phyloP scores from a whole-genome alignment of 441 rosid species.

The Erodium texanum region DNA sequence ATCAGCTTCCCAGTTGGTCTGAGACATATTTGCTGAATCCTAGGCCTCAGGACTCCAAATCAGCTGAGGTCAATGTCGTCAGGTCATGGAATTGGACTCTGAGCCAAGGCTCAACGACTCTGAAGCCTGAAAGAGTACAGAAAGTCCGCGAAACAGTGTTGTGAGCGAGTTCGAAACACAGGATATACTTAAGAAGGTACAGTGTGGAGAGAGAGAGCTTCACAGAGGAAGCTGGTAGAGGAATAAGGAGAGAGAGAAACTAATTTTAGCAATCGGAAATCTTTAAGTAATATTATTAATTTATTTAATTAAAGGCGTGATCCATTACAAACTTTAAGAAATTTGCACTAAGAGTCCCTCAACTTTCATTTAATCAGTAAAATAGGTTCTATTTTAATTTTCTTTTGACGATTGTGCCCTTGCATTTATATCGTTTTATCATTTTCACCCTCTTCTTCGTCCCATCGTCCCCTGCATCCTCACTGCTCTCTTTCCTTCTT shows the following conservation, averaged over 20 bases:
- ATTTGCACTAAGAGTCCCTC: not conserved
- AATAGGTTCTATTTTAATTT: too few relatives aligned
- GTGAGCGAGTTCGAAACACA: not conserved
- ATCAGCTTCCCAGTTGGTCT: constrained; percentile 1
- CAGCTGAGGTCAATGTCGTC: not conserved
- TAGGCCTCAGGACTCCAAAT: not conserved
- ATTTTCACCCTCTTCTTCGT: too few relatives aligned
- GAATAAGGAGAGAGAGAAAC: not conserved
- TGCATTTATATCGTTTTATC: too few relatives aligned
- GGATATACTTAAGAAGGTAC: not conserved
- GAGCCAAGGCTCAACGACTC: not conserved
- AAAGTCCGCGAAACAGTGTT: not conserved
- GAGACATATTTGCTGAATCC: not conserved
- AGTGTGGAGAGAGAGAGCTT: not conserved
- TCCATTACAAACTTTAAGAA: not conserved
- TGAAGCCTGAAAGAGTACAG: not conserved
- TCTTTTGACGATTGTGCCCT: too few relatives aligned
- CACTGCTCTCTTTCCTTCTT: too few relatives aligned
- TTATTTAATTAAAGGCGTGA: too few relatives aligned
- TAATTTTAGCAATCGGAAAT: not conserved
- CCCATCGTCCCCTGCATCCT: too few relatives aligned
- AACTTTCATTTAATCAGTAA: too few relatives aligned
- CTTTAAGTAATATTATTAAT: not conserved
- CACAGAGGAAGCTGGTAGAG: not conserved
- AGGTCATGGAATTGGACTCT: not conserved